Base-by-base conservation (phyloP, 2,329 filamentous ascomycete species). In the Ophiostoma ulmi region DNA sequence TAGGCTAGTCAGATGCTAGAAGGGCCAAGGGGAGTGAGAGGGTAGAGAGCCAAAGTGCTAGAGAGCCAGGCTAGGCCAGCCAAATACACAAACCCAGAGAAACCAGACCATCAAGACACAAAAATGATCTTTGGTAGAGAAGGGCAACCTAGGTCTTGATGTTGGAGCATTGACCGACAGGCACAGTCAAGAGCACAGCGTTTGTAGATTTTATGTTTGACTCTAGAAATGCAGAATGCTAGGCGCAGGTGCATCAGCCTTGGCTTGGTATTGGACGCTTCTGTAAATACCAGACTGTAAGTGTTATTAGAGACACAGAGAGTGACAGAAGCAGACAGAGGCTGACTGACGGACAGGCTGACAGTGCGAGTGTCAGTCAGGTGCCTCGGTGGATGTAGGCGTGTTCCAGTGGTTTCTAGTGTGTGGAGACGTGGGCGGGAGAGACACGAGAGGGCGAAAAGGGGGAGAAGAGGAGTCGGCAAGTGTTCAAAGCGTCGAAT, bases 401-500 rank as follows among this genome's bases (percentile, higher is more conserved):
- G 36, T 63, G 69, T 36, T 36, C 63, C 55, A 39, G 52, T 39
- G 41, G 55, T 48, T 38, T 55, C 65, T 52, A 39, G 55, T 36
- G 41, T 71, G 58, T 70, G 70, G 55, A 41, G 70, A 58, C 67
- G 63, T 68, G 5, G 64, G 63, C 38, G 64, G 64, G 13, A 63
- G 38, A 65, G 64, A 63, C 67, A 52, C 44, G 38, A 63, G 44
- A 67, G 26, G 38, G 64, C 61, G 58, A 63, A 70, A 71, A 64
- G 68, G 70, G 52, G 68, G 17, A 69, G 55, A 64, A 31, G 67
- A 20, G 35, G n/a, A 11, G 61, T 64, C 41, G 55, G 58, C 31
- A 58, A 39, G 61, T 14, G 44, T 41, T 11, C 20, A n/a, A 66
- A 39, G 64, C 22, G 65, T 31, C 13, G 61, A 64, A 39, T 38